Percentiles rank a stretch among this genome's conserved stretches.
Conservation (phyloP, 768 basidiomycete genomes). For the Suillus cothurnatus region DNA sequence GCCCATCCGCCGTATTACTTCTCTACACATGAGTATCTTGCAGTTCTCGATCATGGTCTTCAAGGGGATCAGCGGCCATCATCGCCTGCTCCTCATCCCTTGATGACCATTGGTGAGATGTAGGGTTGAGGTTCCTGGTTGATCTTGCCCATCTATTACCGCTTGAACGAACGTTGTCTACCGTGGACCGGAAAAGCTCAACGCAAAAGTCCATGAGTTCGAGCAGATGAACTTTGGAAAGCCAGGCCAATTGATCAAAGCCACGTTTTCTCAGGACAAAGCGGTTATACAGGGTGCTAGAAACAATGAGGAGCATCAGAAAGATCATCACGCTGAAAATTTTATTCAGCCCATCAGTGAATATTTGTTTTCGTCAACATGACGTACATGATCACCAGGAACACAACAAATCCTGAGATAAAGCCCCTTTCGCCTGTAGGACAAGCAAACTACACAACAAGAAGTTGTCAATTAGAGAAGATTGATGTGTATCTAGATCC, state of each 20-base stretch:
- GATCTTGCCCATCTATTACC: conserved; percentile 20
- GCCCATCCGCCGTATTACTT: neutral
- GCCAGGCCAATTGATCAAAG: conserved; percentile 71
- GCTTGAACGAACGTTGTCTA: conserved; percentile 15
- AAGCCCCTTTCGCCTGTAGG: conserved; percentile 60
- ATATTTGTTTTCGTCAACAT: neutral
- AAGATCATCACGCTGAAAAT: conserved; percentile 52
- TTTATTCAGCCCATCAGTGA: neutral
- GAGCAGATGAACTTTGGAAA: conserved; percentile 35
- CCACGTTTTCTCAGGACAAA: conserved; percentile 74
- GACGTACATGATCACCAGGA: conserved; percentile 63
- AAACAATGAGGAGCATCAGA: conserved; percentile 63
- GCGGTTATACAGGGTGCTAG: conserved; percentile 77
- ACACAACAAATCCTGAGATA: conserved; percentile 52
- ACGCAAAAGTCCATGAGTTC: conserved; percentile 26
- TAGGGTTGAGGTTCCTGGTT: conserved; percentile 18
- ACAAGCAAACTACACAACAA: conserved; percentile 61
- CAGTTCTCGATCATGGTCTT: conserved; percentile 15
- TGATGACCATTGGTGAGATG: conserved; percentile 35
- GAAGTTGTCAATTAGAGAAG: neutral
- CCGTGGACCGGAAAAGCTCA: conserved; percentile 20
- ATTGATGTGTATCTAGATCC: conserved; percentile 19
- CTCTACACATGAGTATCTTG: neutral
- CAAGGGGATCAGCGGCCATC: conserved; percentile 26
- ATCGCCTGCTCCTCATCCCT: conserved; percentile 34